Evolutionary conservation across 148 eudicot species (phyloP), one percentile per base, ranked within the genome.

Genomic region (Vaccinium vitisidaea): DNA sequence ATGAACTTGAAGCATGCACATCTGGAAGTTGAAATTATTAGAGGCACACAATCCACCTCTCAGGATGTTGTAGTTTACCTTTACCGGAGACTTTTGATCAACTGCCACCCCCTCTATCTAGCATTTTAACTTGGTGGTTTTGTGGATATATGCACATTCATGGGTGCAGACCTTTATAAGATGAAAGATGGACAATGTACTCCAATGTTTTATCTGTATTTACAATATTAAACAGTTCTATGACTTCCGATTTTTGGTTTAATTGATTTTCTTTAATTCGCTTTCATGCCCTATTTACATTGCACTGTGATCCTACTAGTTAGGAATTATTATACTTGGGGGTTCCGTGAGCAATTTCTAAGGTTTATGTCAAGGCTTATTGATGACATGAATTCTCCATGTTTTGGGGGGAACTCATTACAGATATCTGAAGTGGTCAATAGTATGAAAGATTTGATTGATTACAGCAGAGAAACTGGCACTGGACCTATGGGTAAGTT

Each of bases 391-490:
- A 56, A 10, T 21, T 53, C 48, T 63, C 52, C 27, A 23, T 39
- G 4, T 50, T 79, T 53, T 70, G 36, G 16, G 32, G 23, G 14
- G 43, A 32, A 27, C 80, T 16, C 77, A 79, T 84, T 88, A 87
- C 94, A 96, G 98, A 96, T 94, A 87, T 94, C 98, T 25, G 98
- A 95, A 90, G 98, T 95, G 71, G 98, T 95, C 54, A 95, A 95
- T 85, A 95, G 98, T 85, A 94, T 95, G 98, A 95, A 93, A 82
- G 98, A 95, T 91, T 90, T 96, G 90, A 96, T 96, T 75, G 98
- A 96, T 87, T 92, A 93, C 84, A 94, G 98, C 87, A 88, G 95
- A 82, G 85, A 88, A 82, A 94, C 98, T 59, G 89, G 92, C 75
- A 90, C 88, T 10, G 98, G 98, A 82, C 98, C 98, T 46, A 96